A percentile compares a stretch with the other conserved stretches of the same genome.
Conservation (phyloP, 495 filamentous ascomycete species). For the Aspergillus funiculosus region DNA sequence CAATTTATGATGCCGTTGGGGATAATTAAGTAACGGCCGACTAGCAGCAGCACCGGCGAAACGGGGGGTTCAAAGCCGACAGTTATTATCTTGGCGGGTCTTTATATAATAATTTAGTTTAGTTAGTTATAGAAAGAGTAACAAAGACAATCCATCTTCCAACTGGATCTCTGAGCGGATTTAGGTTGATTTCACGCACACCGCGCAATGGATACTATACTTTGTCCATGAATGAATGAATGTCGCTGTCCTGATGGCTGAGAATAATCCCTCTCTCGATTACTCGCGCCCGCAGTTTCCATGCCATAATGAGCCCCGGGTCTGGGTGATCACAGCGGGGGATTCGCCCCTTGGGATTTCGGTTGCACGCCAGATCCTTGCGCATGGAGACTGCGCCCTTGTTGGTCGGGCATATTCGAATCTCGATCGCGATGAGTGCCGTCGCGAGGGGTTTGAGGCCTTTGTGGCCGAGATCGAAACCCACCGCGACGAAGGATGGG, state of each 20-base stretch:
- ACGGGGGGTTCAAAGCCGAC: conserved; percentile 15
- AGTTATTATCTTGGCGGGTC: conserved; percentile 19
- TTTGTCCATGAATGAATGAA: too few species aligned
- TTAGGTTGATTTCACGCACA: neutral
- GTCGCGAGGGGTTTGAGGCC: conserved; percentile 46
- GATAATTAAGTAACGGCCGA: neutral
- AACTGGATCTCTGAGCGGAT: neutral
- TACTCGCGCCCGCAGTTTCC: conserved; percentile 50
- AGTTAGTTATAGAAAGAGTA: too few species aligned
- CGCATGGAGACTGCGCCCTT: conserved; percentile 80
- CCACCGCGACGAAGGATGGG: conserved; percentile 46
- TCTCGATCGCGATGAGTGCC: conserved; percentile 37
- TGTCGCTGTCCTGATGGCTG: conserved; percentile 31
- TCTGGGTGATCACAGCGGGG: conserved; percentile 86
- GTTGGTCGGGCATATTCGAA: conserved; percentile 62
- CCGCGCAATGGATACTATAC: conserved; percentile 36
- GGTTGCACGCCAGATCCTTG: conserved; percentile 67
- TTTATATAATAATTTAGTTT: conserved; percentile 19
- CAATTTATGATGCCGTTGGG: neutral
- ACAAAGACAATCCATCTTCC: too few species aligned
- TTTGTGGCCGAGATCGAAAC: conserved; percentile 66
- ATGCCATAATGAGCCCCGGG: conserved; percentile 52
- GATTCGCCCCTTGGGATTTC: conserved; percentile 71
- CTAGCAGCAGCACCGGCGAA: conserved; percentile 9
- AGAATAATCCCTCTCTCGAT: conserved; percentile 35